Percentiles rank a stretch among this genome's conserved stretches.
phyloP scores from a whole-genome alignment of 2,329 filamentous ascomycete genomes.

The Sarocladium kiliense region DNA sequence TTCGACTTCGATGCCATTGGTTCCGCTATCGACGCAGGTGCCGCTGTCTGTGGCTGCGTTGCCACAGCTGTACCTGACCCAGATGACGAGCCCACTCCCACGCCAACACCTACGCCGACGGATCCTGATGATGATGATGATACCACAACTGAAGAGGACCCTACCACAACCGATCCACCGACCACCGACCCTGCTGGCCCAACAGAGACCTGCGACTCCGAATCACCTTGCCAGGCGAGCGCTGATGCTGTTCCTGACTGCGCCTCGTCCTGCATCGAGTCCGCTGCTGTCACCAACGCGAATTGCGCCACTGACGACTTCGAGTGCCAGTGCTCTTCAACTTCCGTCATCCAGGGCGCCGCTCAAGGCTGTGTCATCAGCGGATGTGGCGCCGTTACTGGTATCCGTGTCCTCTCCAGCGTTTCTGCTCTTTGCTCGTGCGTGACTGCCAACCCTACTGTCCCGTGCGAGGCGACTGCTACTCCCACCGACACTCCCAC shows the following conservation, averaged over 20 bases:
- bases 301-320: constrained; percentile 18
- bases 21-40: constrained; percentile 16
- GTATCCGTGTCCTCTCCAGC: constrained; percentile 14
- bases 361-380: constrained; percentile 18
- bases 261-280: constrained; percentile 19
- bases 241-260: constrained; percentile 20
- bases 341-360: constrained; percentile 16
- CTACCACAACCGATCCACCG: constrained; percentile 6
- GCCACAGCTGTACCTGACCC: constrained; percentile 13
- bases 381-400: constrained; percentile 15
- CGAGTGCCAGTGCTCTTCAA: constrained; percentile 20
- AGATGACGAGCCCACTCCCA: constrained; percentile 8
- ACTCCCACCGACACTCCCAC: not conserved
- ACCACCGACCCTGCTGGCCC: constrained; percentile 6
- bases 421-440: constrained; percentile 19
- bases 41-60: constrained; percentile 17
- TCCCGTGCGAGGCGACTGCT: constrained; percentile 14
- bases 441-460: constrained; percentile 18
- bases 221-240: constrained; percentile 19
- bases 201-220: constrained; percentile 14
- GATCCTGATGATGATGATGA: not conserved
- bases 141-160: not conserved
- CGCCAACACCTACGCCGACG: not conserved
- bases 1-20: constrained; percentile 10
- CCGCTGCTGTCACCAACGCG: constrained; percentile 18